Conservation (phyloP, 805 yeast species). For the Candida pseudofarinosa region DNA sequence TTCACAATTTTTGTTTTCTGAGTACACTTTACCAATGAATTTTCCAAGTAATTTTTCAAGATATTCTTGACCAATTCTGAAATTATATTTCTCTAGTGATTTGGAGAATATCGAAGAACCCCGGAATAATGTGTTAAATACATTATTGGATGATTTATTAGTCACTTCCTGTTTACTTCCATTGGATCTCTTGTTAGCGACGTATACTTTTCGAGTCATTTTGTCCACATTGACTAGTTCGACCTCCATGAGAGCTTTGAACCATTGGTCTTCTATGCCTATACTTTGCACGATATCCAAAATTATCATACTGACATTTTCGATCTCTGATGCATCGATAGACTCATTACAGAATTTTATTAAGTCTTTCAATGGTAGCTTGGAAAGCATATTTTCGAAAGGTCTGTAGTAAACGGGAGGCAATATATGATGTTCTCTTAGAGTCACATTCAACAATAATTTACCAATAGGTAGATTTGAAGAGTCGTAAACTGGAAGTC, state of each 20-base stretch:
- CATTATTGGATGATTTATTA: slow-evolving; percentile 22
- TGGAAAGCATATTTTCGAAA: slow-evolving; percentile 57
- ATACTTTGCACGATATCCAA: slow-evolving; percentile 73
- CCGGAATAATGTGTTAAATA: slow-evolving; percentile 53
- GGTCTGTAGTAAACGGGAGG: slow-evolving; percentile 57
- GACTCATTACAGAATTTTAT: slow-evolving; percentile 42
- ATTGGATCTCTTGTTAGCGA: slow-evolving; percentile 22
- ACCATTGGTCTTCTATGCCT: slow-evolving; percentile 68
- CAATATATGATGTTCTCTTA: slow-evolving; percentile 54
- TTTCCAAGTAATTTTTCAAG: slow-evolving; percentile 68
- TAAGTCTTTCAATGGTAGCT: slow-evolving; percentile 51
- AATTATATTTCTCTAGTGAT: slow-evolving; percentile 71
- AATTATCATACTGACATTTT: slow-evolving; percentile 53
- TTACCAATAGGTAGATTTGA: slow-evolving; percentile 52
- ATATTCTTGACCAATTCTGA: slow-evolving; percentile 76
- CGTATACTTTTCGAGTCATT: slow-evolving; percentile 40
- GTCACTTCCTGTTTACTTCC: slow-evolving; percentile 4
- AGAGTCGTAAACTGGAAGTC: slow-evolving; percentile 43
- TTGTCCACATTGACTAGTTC: slow-evolving; percentile 55
- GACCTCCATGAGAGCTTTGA: slow-evolving; percentile 59
- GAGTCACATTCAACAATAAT: slow-evolving; percentile 46
- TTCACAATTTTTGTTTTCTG: slow-evolving; percentile 60
- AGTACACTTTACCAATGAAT: slow-evolving; percentile 52
- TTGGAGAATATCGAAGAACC: slow-evolving; percentile 83
- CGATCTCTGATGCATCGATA: slow-evolving; percentile 43